These are phyloP conservation scores for Trametes gibbosa DNA, from an alignment of 768 basidiomycete species.

Conservation along the genomic window DNA sequence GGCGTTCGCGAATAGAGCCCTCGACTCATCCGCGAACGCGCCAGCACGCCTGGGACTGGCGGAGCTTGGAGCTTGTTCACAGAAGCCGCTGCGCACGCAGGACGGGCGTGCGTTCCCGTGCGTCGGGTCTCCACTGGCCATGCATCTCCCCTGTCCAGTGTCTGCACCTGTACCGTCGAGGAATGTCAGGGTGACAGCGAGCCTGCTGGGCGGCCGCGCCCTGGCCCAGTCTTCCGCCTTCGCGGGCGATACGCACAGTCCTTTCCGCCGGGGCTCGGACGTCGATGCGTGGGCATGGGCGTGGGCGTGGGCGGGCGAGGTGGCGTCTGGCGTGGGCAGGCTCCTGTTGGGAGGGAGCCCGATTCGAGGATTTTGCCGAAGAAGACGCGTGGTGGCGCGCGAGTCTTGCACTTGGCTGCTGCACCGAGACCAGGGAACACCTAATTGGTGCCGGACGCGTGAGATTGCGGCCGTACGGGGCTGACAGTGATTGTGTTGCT, in stretches of 20 bases:
- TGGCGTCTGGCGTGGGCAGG: background rate
- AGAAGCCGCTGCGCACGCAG: conserved; percentile 6
- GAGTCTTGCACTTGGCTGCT: background rate
- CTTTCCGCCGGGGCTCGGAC: background rate
- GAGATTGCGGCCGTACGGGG: background rate
- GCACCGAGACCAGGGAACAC: background rate
- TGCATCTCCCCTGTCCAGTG: no score
- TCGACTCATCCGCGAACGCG: conserved; percentile 15
- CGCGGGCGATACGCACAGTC: background rate
- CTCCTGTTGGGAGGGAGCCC: background rate
- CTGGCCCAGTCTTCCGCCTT: background rate
- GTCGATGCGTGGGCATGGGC: background rate
- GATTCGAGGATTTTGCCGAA: conserved; percentile 4
- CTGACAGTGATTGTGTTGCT: background rate
- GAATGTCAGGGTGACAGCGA: no score
- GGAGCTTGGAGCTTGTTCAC: conserved; percentile 12
- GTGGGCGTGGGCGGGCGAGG: background rate
- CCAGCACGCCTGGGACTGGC: background rate
- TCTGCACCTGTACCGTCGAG: no score
- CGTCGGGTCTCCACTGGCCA: background rate
- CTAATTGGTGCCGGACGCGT: background rate
- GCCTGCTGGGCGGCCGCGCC: no score
- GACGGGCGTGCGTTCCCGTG: background rate
- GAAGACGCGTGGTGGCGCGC: background rate
- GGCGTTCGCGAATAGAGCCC: conserved; percentile 13